Evolutionary conservation across 2,329 filamentous ascomycete species (phyloP), one percentile per base, ranked within the genome.

Genomic region (Neofusicoccum kwambonambiense): DNA sequence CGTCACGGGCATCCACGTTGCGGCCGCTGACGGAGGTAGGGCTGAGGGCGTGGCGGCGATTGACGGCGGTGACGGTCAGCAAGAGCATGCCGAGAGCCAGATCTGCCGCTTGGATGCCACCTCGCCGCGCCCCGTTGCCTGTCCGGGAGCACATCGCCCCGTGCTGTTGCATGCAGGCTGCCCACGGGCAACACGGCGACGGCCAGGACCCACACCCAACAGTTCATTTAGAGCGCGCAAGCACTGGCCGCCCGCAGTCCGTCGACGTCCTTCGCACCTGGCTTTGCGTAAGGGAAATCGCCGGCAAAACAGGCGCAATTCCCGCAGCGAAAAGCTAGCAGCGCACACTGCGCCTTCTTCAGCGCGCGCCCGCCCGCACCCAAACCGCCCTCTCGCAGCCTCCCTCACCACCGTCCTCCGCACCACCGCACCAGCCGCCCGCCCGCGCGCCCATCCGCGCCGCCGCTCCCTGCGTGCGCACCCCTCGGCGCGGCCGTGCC

Each of bases 271-370:
- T 44, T 27, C 54, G 22, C 51, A 56, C 37, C 51, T 56, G 51
- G 35, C 17, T 31, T 31, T 31, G 27, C 27, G 27, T 31, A 31
- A 31, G 27, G 27, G 27, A 44, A 62, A 62, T 63, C 41, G 37
- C 37, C 61, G 61, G 61, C 37, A 62, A 44, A 62, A 62, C 49
- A n/a, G 37, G 57, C 45, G 47, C 60, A 63, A 63, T 63, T 63
- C 61, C 37, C 61, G 61, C 61, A 63, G 37, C 49, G 22, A 54
- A 63, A 63, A 63, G 61, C 61, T 54, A 54, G 61, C 47, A 52
- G 22, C 37, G 45, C 58, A 50, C 45, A 27, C 45, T n/a, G 58
- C 44, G 35, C 49, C 60, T 51, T 52, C 60, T 52, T 52, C 39
- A 51, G 49, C 39, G 39, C 50, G 49, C 31, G 54, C 54, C 54